These are phyloP conservation scores for Cercospora brassicicola DNA, from an alignment of 2,329 filamentous ascomycete genomes.

Conservation along the genomic window DNA sequence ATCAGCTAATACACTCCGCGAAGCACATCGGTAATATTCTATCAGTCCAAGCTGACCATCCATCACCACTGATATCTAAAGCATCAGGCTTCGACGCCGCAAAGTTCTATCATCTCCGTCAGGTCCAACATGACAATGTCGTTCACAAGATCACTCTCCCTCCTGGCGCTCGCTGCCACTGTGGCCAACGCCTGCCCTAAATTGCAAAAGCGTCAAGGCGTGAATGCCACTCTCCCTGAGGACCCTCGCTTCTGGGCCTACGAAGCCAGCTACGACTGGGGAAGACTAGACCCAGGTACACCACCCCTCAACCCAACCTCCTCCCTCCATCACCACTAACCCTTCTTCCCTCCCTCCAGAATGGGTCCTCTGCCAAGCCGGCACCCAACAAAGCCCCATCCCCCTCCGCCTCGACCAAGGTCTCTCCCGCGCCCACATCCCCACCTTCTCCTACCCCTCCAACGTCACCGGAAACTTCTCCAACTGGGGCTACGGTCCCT, in stretches of 20 bases:
- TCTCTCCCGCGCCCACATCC: slow-evolving; percentile 44
- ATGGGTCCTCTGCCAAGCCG: slow-evolving; percentile 52
- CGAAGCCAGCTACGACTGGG: slow-evolving; percentile 28
- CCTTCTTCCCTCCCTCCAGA: slow-evolving; percentile 27
- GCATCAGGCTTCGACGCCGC: neutral
- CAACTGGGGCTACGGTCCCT: neutral
- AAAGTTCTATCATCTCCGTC: neutral
- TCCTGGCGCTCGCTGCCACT: neutral
- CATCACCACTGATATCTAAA: neutral
- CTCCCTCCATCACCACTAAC: neutral
- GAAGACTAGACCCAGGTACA: slow-evolving; percentile 21
- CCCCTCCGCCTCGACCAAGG: slow-evolving; percentile 45
- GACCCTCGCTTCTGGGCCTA: slow-evolving; percentile 27
- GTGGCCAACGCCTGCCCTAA: slow-evolving; percentile 14
- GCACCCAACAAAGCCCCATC: slow-evolving; percentile 55
- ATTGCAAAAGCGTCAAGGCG: slow-evolving; percentile 18
- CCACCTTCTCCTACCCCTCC: slow-evolving; percentile 46
- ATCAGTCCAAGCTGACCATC: neutral
- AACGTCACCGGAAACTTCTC: neutral
- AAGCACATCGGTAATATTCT: neutral
- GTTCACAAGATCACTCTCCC: neutral
- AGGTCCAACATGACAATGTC: neutral
- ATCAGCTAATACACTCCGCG: no score
- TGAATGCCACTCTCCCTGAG: slow-evolving; percentile 14
- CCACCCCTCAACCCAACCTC: neutral